Base-by-base conservation (phyloP, 768 basidiomycete species). In the Pleurotus ostreatus region DNA sequence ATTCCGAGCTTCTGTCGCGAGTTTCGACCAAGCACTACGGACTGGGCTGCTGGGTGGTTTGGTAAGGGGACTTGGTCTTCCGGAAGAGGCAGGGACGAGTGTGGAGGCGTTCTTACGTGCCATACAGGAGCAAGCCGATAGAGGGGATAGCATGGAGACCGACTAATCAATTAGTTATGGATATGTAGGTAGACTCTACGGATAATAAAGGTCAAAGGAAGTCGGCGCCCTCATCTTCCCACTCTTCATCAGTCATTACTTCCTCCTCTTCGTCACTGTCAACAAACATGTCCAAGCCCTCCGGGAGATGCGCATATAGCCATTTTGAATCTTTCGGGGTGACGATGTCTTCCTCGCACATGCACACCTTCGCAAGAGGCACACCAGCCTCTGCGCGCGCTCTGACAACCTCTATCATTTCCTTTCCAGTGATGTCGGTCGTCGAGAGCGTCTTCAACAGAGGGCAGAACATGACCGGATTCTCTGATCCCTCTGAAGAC, bases 1-100 rank as follows among this genome's bases (percentile, higher is more conserved):
- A 62, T 94, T 95, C 72, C 86, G 88, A 58, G 74, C 82, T 4
- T 87, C 90, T 1, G 89, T 94, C 16, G 74, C 81, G 2, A 89
- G 81, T 66, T 80, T 97, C 46, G 94, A 97, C 66, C 85, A 88
- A 64, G 94, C 92, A 5, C 74, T 97, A 55, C 75, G 86, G 49
- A 94, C 89, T 0, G 94, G 94, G 6, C 70, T 92, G 49, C 73
- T 94, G 2, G 86, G 85, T 5, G 82, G 79, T 1, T 75, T 95
- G 16, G 91, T 96, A 56, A 74, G 85, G 34, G 80, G 84, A 22
- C 74, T 97, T 5, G 94, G 93, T 2, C 72, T 97, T 38, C 90
- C 92, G 0, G 91, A 89, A 64, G 88, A 88, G 62, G 94, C 94
- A 6, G 94, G 92, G 0, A 78, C 78, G 4, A 84, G 92, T 3